Evolutionary conservation across 2,329 filamentous ascomycete species (phyloP), one percentile per base, ranked within the genome.

Genomic region (Sclerotinia subarctica): DNA sequence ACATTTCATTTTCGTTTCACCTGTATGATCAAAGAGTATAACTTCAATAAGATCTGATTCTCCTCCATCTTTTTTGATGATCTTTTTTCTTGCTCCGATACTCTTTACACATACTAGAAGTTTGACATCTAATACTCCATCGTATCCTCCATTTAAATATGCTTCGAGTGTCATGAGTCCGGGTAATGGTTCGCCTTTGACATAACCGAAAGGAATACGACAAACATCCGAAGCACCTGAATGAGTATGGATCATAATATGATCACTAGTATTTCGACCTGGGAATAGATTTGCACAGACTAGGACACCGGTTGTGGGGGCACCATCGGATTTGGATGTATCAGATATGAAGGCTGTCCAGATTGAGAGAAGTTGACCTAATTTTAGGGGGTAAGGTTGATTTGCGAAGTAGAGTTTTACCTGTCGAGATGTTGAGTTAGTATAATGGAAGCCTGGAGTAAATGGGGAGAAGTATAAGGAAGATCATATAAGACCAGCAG

Each of bases 21-120:
- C 81, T 0, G 85, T 88, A 72, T 88, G 82, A 74, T 89, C 87
- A 72, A 86, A 86, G 13, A 88, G 76, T 5, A 79, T 77, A 5
- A 88, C 76, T 57, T 84, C 83, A 35, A 83, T 73, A 17, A 85
- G 78, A 42, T 84, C 79, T 0, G 79, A 78, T n/a, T 78, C 75
- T 4, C 73, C 78, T 52, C 81, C 79, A 38, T 79, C 80, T 70
- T 83, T 85, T 68, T 80, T 82, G 3, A 80, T 80, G 42, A 87
- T 80, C 78, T 72, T 82, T 76, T 83, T 85, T 63, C 79, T 81
- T 7, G 80, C 79, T 0, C 85, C 84, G 65, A 88, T 79, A 67
- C 82, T 85, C 74, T 85, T 85, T 5, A 88, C 83, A 63, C 86
- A 85, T 0, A 88, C 82, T 3, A 88, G 78, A 2, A 88, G 77